Conservation (phyloP, 305 asterid genomes). For the Fraxinus angustifolia region DNA sequence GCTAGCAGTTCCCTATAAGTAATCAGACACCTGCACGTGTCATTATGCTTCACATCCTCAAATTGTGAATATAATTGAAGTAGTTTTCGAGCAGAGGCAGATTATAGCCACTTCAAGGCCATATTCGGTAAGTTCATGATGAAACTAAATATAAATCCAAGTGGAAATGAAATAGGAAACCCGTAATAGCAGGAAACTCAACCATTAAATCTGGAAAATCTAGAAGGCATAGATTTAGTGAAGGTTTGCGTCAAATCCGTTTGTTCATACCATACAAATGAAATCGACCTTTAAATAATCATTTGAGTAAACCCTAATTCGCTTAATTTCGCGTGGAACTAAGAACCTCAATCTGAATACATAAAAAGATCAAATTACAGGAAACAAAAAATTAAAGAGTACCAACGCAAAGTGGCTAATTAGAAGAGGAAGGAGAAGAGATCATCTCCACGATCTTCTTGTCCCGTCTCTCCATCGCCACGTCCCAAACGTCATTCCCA, state of each 20-base stretch:
- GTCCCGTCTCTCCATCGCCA: conserved; percentile 89
- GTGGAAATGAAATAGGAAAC: background rate
- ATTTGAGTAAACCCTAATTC: background rate
- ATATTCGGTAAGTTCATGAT: background rate
- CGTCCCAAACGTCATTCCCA: conserved; percentile 90
- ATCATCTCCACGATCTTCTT: conserved; percentile 53
- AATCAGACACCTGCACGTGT: background rate
- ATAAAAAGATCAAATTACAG: background rate
- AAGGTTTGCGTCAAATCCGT: background rate
- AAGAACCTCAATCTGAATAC: background rate
- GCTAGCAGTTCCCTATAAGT: background rate
- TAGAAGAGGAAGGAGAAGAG: background rate
- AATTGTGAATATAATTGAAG: background rate
- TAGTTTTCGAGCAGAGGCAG: background rate
- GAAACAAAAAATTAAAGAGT: background rate
- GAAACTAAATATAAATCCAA: background rate
- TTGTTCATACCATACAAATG: background rate
- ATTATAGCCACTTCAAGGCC: background rate
- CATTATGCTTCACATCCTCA: background rate
- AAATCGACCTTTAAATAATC: background rate
- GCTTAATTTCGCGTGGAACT: background rate
- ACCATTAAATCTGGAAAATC: background rate
- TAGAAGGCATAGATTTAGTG: background rate
- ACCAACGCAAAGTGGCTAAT: conserved; percentile 26
- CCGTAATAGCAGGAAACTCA: background rate